Evolutionary conservation across 805 yeast genomes (phyloP).

Genomic region (Candida qinlingensis): DNA sequence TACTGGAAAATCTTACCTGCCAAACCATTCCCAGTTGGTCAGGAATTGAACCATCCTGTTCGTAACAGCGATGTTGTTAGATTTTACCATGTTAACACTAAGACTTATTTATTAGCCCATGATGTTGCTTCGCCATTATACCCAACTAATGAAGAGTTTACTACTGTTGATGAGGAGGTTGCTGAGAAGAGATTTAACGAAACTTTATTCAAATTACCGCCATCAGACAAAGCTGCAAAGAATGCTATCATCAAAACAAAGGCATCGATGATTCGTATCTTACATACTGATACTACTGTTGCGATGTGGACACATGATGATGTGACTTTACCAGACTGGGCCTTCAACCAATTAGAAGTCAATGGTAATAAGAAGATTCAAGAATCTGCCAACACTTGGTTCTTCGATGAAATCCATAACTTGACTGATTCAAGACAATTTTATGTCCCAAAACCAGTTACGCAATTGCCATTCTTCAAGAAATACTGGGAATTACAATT

Average conservation of each 20-base stretch:
- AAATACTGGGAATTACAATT: constrained; percentile 90
- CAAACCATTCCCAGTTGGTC: constrained; percentile 35
- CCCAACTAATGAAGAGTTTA: constrained; percentile 92
- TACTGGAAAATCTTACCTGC: constrained; percentile 84
- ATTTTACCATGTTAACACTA: constrained; percentile 74
- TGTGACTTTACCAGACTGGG: constrained; percentile 91
- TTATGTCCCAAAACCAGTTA: constrained; percentile 62
- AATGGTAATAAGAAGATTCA: constrained; percentile 84
- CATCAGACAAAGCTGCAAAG: constrained; percentile 46
- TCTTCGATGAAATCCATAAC: constrained; percentile 61
- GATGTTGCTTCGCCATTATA: constrained; percentile 93
- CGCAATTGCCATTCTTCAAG: constrained; percentile 62
- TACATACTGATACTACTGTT: constrained; percentile 84
- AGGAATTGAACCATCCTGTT: constrained; percentile 44
- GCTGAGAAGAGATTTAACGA: constrained; percentile 58
- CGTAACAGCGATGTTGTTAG: constrained; percentile 70
- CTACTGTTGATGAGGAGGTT: constrained; percentile 59
- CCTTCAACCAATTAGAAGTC: constrained; percentile 82
- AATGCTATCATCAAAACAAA: constrained; percentile 59
- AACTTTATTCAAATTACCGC: constrained; percentile 73
- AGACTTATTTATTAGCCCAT: constrained; percentile 78
- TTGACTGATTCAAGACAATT: constrained; percentile 57
- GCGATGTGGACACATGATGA: constrained; percentile 93
- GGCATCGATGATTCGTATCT: constrained; percentile 59
- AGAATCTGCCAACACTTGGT: constrained; percentile 71